phyloP scores from a whole-genome alignment of 2,329 filamentous ascomycete species.

The Colletotrichum australisinense region DNA sequence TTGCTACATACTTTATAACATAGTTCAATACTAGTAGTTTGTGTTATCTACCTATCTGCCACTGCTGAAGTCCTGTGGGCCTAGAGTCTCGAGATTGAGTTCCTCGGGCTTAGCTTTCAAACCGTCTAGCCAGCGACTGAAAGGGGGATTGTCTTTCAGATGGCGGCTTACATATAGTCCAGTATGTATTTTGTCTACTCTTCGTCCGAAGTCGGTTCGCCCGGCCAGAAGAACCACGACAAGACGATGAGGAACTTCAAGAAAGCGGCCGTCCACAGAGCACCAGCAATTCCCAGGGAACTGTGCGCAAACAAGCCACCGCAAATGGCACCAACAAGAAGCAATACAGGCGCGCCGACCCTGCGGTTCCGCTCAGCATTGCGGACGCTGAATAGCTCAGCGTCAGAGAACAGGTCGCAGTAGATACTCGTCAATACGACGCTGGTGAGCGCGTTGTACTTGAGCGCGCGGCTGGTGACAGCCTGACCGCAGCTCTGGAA shows the following conservation, averaged over 20 bases:
- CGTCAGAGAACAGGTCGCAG: slow-evolving; percentile 81
- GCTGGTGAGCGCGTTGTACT: slow-evolving; percentile 78
- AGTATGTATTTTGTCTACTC: slow-evolving; percentile 27
- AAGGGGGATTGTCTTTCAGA: too few relatives aligned
- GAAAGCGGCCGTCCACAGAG: slow-evolving; percentile 69
- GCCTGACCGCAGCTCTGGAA: slow-evolving; percentile 85
- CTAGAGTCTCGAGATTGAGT: too few relatives aligned
- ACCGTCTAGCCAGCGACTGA: too few relatives aligned
- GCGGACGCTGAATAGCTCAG: slow-evolving; percentile 54
- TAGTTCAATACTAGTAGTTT: too few relatives aligned
- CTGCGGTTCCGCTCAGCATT: slow-evolving; percentile 65
- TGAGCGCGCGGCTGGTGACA: slow-evolving; percentile 76
- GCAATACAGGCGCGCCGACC: slow-evolving; percentile 59
- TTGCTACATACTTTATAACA: too few relatives aligned
- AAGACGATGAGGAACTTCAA: slow-evolving; percentile 68
- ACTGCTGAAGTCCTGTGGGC: too few relatives aligned
- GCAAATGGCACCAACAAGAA: slow-evolving; percentile 60
- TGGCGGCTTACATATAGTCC: too few relatives aligned
- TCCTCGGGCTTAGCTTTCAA: too few relatives aligned
- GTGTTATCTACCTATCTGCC: too few relatives aligned
- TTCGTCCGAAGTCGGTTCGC: slow-evolving; percentile 48
- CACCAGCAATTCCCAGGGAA: slow-evolving; percentile 59
- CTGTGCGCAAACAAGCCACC: slow-evolving; percentile 63
- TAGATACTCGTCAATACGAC: slow-evolving; percentile 86
- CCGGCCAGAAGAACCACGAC: slow-evolving; percentile 72